Evolutionary conservation across 345 rosid species (phyloP), one percentile per base, ranked within the genome.

Genomic region (Mangifera indica): DNA sequence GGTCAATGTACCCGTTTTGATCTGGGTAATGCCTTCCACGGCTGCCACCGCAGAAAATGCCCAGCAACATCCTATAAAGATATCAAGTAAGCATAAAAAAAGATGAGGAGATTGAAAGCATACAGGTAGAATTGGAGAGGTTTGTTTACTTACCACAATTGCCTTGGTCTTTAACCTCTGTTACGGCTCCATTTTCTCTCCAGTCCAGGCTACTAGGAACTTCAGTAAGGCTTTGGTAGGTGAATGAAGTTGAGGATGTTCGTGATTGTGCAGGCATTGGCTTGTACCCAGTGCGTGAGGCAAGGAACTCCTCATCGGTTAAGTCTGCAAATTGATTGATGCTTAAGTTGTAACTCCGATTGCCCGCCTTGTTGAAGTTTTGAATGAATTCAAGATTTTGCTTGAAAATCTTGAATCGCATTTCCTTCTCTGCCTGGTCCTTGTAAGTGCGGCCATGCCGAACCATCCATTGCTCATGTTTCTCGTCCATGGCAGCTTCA

Each of bases 11-110:
- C 92, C 86, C 25, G 79, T 88, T 46, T 77, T 86, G 73, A 92
- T 82, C 66, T 88, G 64, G 68, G 72, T 69, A 65, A 85, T 79
- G 18, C 94, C 91, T 80, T 90, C 91, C 6, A 84, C 65, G 3
- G 90, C 90, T 37, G 86, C 92, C 25, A 86, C 86, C 3, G 87
- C 84, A 20, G 92, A 83, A 83, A 92, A 92, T 44, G 96, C 93
- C 98, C 98, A 90, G 29, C 91, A 90, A 65, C 86, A 77, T 66
- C 81, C 93, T 87, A 45, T 10, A 45, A 18, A 40, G 6, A 12
- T 49, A 66, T 10, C 11, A 7, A 60, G 51, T 29, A 58, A 29
- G 29, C 14, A 22, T 2, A 56, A 56, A 1, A 5, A 56, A 22
- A 22, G 2, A 56, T 21, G 12, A 11, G 13, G 4, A 21, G 3